Conservation (phyloP, 2,329 filamentous ascomycete species). For the Alternaria infectoria region DNA sequence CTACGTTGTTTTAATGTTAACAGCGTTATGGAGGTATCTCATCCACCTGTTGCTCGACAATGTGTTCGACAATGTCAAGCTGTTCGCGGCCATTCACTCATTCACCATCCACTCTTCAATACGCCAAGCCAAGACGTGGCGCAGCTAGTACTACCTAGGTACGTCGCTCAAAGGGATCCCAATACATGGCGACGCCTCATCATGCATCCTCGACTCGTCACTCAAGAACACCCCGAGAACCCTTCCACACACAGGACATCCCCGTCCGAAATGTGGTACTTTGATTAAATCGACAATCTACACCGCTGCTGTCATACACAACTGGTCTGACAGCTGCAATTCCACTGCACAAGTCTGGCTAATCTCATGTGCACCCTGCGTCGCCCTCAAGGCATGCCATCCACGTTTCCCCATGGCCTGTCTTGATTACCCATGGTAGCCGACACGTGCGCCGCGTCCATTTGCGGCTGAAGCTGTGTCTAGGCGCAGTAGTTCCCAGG, state of each 20-base stretch:
- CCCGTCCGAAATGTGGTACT: neutral
- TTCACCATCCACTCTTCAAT: neutral
- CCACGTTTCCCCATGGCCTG: neutral
- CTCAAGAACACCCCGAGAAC: neutral
- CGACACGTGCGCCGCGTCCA: neutral
- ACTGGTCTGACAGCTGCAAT: neutral
- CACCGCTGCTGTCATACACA: neutral
- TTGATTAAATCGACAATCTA: neutral
- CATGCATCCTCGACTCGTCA: neutral
- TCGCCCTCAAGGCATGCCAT: neutral
- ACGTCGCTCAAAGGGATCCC: neutral
- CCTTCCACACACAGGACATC: neutral
- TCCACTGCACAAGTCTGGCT: neutral
- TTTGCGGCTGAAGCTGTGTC: neutral
- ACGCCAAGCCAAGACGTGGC: neutral
- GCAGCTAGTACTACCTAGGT: neutral
- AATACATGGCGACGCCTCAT: neutral
- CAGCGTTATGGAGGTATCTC: too few species aligned
- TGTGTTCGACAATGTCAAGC: neutral
- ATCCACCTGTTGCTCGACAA: neutral
- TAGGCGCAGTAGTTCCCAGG: constrained; percentile 12
- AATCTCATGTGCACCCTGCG: neutral
- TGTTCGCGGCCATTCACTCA: neutral
- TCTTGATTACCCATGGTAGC: neutral
- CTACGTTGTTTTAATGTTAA: too few species aligned